Conservation (phyloP, 345 rosid species). For the Luvunga scandens region DNA sequence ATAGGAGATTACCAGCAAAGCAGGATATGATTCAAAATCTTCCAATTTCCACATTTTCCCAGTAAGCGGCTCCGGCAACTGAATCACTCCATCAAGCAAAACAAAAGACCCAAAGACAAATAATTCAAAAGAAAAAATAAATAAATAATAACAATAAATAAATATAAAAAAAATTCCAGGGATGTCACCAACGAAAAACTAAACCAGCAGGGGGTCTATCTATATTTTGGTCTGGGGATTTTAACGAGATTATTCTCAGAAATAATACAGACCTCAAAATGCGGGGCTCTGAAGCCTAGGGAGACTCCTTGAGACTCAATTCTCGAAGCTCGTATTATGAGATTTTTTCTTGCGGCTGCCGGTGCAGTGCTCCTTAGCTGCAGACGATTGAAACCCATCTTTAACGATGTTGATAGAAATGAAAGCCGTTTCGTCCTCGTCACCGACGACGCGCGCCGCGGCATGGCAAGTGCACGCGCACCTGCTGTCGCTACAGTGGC, state of each 20-base stretch:
- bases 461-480: conserved; percentile 6
- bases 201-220: background rate
- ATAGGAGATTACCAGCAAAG: conserved; percentile 51
- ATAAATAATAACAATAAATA: background rate
- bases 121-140: background rate
- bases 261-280: conserved; percentile 50
- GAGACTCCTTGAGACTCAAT: conserved; percentile 56
- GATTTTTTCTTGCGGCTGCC: conserved; percentile 25
- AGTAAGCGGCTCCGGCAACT: conserved; percentile 80
- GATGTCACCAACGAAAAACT: background rate
- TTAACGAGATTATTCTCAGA: background rate
- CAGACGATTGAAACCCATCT: conserved; percentile 22
- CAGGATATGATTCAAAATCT: conserved; percentile 82
- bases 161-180: background rate
- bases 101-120: background rate
- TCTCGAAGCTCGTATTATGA: conserved; percentile 63
- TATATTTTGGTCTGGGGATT: background rate
- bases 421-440: conserved; percentile 8
- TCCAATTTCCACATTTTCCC: conserved; percentile 76
- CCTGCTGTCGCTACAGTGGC: conserved; percentile 27
- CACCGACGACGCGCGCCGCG: conserved; percentile 8
- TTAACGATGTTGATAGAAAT: conserved; percentile 18
- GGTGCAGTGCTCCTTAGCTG: conserved; percentile 27
- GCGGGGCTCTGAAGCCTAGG: conserved; percentile 62
- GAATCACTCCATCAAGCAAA: background rate